Conservation (phyloP, 345 rosid genomes). For the Pugionium dolabratum region DNA sequence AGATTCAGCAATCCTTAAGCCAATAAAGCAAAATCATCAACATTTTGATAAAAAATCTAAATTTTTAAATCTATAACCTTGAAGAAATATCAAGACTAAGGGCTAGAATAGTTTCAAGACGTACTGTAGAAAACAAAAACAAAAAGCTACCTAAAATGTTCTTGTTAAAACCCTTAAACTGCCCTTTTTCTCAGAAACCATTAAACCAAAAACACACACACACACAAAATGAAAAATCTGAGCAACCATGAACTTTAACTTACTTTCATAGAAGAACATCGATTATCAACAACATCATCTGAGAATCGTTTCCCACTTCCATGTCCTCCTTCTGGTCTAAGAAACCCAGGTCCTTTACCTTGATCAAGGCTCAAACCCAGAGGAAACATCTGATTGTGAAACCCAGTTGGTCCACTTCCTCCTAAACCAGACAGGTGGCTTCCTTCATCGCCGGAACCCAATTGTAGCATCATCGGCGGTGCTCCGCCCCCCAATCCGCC, state of each 20-base stretch:
- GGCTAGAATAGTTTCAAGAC: neutral
- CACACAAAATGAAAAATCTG: neutral
- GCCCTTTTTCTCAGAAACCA: too few relatives aligned
- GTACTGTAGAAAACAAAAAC: neutral
- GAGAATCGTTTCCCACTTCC: slow-evolving; percentile 78
- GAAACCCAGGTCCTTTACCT: slow-evolving; percentile 73
- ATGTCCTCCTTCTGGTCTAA: slow-evolving; percentile 75
- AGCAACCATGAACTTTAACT: slow-evolving; percentile 30
- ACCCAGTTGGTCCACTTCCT: slow-evolving; percentile 52
- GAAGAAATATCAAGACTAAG: too few relatives aligned
- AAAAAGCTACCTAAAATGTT: slow-evolving; percentile 20
- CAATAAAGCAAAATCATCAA: slow-evolving; percentile 1
- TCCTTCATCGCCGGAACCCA: slow-evolving; percentile 72
- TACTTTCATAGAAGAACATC: slow-evolving; percentile 69
- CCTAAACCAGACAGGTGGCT: slow-evolving; percentile 53
- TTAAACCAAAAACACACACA: neutral
- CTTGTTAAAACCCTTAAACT: too few relatives aligned
- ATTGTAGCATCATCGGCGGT: slow-evolving; percentile 86
- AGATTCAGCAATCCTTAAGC: slow-evolving; percentile 3
- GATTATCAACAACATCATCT: slow-evolving; percentile 68
- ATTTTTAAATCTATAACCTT: neutral
- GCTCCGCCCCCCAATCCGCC: slow-evolving; percentile 48
- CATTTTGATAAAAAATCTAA: neutral
- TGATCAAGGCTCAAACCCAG: slow-evolving; percentile 85
- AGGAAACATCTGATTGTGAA: slow-evolving; percentile 76